phyloP scores from a whole-genome alignment of 2,329 filamentous ascomycete species.

The Lojkania enalia region DNA sequence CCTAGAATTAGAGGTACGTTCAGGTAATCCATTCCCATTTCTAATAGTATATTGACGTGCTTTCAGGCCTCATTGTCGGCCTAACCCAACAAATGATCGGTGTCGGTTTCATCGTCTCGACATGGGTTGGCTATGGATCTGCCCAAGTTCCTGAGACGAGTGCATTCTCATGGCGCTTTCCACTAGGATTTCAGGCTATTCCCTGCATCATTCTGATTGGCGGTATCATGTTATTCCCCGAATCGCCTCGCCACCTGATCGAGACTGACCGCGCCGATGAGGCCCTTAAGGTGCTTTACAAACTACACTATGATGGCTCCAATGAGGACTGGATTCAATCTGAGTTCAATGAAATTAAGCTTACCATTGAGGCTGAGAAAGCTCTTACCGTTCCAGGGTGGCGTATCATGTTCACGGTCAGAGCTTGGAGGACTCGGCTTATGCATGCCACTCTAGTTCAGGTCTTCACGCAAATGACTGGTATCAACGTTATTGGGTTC shows the following conservation, averaged over 20 bases:
- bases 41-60: background rate
- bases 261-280: conserved; percentile 60
- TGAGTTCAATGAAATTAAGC: conserved; percentile 64
- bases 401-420: conserved; percentile 60
- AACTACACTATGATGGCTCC: conserved; percentile 58
- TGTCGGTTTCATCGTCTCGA: conserved; percentile 60
- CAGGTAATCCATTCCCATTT: background rate
- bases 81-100: conserved; percentile 62
- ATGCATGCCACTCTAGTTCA: conserved; percentile 65
- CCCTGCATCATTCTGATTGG: conserved; percentile 49
- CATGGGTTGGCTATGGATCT: conserved; percentile 55
- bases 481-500: conserved; percentile 21
- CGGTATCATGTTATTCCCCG: conserved; percentile 49
- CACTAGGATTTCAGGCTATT: conserved; percentile 52
- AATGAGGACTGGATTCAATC: conserved; percentile 62
- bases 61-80: conserved; percentile 55
- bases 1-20: conserved; percentile 57
- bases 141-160: conserved; percentile 41
- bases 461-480: conserved; percentile 67
- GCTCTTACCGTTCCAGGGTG: conserved; percentile 58
- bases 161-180: conserved; percentile 49
- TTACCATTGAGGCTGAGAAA: conserved; percentile 64
- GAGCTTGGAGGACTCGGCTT: conserved; percentile 63
- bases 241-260: conserved; percentile 42
- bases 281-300: conserved; percentile 49